phyloP scores from a whole-genome alignment of 345 rosid genomes.

The Bretschneidera sinensis region DNA sequence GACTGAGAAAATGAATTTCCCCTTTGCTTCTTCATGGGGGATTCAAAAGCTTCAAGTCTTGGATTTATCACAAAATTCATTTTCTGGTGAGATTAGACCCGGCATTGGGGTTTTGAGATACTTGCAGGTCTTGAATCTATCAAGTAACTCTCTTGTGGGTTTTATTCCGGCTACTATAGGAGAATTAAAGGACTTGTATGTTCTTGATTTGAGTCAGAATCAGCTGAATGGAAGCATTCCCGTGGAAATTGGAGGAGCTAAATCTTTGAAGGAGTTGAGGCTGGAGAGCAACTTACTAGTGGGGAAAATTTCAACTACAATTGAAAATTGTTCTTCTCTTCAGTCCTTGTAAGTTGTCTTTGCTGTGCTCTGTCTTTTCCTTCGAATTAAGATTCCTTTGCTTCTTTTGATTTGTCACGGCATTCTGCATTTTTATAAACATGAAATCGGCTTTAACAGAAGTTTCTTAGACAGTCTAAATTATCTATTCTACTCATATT shows the following conservation, averaged over 20 bases:
- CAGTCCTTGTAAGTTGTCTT: conserved; percentile 52
- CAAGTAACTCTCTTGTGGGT: conserved; percentile 60
- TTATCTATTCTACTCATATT: background rate
- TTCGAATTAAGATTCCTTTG: background rate
- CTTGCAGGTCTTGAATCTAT: conserved; percentile 56
- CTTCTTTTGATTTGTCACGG: too few relatives aligned
- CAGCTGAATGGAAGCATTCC: conserved; percentile 67
- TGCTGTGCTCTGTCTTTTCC: conserved; percentile 11
- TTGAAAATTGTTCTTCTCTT: conserved; percentile 55
- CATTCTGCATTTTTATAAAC: too few relatives aligned
- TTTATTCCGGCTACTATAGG: conserved; percentile 50
- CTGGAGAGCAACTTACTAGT: conserved; percentile 49
- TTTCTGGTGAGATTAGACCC: conserved; percentile 55
- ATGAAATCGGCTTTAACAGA: too few relatives aligned
- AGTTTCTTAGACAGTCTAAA: too few relatives aligned
- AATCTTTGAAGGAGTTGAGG: conserved; percentile 62
- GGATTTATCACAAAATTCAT: conserved; percentile 70
- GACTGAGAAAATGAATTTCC: conserved; percentile 12
- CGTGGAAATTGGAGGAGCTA: conserved; percentile 58
- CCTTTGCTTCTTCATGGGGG: conserved; percentile 15
- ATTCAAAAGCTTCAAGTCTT: conserved; percentile 52
- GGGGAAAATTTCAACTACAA: conserved; percentile 64
- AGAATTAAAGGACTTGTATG: conserved; percentile 45
- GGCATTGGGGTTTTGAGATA: conserved; percentile 41
- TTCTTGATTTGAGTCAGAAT: conserved; percentile 76